These are phyloP conservation scores for Apiospora hydei DNA, from an alignment of 2,329 filamentous ascomycete species.

Conservation along the genomic window DNA sequence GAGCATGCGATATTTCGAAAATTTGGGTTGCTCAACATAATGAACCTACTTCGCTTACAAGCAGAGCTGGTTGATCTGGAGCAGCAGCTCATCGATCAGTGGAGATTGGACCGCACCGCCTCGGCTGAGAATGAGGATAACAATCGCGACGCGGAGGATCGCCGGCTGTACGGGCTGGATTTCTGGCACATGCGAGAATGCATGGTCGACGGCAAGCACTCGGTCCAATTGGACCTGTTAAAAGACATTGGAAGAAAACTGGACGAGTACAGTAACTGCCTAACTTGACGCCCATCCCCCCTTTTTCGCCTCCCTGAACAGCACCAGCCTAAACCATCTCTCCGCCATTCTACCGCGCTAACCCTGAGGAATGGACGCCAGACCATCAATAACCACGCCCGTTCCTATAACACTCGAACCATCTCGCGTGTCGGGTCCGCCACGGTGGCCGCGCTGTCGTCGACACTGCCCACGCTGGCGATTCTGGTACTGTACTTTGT, in stretches of 20 bases:
- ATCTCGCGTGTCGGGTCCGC: not conserved
- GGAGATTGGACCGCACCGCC: not conserved
- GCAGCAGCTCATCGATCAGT: not conserved
- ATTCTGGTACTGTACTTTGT: not conserved
- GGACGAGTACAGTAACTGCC: not conserved
- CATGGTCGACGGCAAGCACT: not conserved
- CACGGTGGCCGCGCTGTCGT: not conserved
- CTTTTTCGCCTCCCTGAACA: too few relatives aligned
- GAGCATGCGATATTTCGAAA: not conserved
- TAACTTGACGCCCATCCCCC: too few relatives aligned
- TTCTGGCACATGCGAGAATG: not conserved
- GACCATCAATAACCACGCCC: not conserved
- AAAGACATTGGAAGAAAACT: not conserved
- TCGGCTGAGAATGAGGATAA: not conserved
- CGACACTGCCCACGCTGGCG: not conserved
- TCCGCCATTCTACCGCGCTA: too few relatives aligned
- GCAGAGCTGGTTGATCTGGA: not conserved
- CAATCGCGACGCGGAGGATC: not conserved
- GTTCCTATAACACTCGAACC: not conserved
- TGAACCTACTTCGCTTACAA: not conserved
- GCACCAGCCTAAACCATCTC: too few relatives aligned
- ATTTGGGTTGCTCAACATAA: not conserved
- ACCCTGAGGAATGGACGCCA: too few relatives aligned
- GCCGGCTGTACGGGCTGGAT: not conserved
- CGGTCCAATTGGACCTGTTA: not conserved